phyloP scores from a whole-genome alignment of 1,284 basidiomycete species.

The Blastosporella zonata region DNA sequence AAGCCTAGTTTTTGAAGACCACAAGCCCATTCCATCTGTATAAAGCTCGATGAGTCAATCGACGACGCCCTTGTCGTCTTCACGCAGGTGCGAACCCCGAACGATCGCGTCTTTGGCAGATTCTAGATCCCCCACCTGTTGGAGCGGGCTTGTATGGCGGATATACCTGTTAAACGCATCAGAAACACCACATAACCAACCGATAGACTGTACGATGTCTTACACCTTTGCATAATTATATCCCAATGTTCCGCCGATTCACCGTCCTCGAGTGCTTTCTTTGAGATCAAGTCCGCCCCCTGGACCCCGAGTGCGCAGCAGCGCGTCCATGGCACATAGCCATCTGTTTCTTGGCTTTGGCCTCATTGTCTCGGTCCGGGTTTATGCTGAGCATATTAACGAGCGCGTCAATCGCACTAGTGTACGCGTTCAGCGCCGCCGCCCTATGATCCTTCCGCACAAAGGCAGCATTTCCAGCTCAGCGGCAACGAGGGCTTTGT shows the following conservation, averaged over 20 bases:
- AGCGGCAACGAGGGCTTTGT: slow-evolving; percentile 22
- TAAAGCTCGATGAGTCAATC: slow-evolving; percentile 27
- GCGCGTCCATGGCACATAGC: slow-evolving; percentile 32
- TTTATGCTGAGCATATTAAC: slow-evolving; percentile 29
- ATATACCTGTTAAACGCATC: slow-evolving; percentile 20
- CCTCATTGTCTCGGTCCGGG: slow-evolving; percentile 26
- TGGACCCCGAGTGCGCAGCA: slow-evolving; percentile 24
- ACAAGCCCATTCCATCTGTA: slow-evolving; percentile 26
- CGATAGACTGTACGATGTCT: background rate
- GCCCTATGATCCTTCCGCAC: slow-evolving; percentile 27
- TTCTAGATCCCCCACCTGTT: slow-evolving; percentile 20
- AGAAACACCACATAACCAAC: background rate
- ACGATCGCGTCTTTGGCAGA: slow-evolving; percentile 25
- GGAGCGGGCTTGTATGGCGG: slow-evolving; percentile 25
- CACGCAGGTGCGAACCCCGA: slow-evolving; percentile 21
- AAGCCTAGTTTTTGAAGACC: slow-evolving; percentile 22
- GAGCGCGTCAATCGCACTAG: slow-evolving; percentile 29
- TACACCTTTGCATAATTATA: slow-evolving; percentile 18
- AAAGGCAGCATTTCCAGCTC: slow-evolving; percentile 31
- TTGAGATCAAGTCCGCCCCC: slow-evolving; percentile 19
- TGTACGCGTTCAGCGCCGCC: slow-evolving; percentile 30
- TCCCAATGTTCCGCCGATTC: slow-evolving; percentile 13
- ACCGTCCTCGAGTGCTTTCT: slow-evolving; percentile 14
- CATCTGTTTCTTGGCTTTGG: slow-evolving; percentile 26
- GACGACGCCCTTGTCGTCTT: slow-evolving; percentile 25